Conservation (phyloP, 305 asterid species). For the Galium porrigens region DNA sequence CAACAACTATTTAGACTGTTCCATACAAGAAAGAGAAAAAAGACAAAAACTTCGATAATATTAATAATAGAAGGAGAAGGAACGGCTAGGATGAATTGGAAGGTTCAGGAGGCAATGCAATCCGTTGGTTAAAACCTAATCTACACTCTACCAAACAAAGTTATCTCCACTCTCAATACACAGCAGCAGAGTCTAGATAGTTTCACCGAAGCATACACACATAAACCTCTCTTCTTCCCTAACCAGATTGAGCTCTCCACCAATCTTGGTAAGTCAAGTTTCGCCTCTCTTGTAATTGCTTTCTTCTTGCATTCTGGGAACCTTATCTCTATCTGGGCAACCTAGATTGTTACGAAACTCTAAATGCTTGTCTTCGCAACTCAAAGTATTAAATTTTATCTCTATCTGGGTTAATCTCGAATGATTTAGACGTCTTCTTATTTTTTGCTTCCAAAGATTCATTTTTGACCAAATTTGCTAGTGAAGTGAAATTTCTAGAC, state of each 20-base stretch:
- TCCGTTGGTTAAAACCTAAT: slow-evolving; percentile 13
- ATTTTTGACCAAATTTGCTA: background rate
- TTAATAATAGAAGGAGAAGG: background rate
- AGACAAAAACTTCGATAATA: background rate
- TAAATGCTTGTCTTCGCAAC: background rate
- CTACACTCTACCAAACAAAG: background rate
- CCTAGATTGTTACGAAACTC: no score
- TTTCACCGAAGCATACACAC: background rate
- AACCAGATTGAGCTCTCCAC: background rate
- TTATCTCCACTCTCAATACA: background rate
- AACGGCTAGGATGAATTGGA: slow-evolving; percentile 18
- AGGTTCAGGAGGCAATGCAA: slow-evolving; percentile 14
- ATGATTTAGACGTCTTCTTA: background rate
- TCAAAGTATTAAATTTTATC: background rate
- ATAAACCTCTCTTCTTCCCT: slow-evolving; percentile 1
- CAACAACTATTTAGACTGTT: slow-evolving; percentile 3
- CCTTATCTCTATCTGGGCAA: background rate
- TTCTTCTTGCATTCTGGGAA: background rate
- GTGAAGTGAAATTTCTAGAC: slow-evolving; percentile 1
- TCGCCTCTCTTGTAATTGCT: background rate
- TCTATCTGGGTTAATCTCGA: background rate
- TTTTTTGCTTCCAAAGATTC: background rate
- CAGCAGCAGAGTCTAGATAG: background rate
- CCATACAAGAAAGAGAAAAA: background rate
- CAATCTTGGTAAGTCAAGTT: background rate